Evolutionary conservation across 2,329 filamentous ascomycete species (phyloP).

Genomic region (Ophiocordyceps camponoti-rufipedis): DNA sequence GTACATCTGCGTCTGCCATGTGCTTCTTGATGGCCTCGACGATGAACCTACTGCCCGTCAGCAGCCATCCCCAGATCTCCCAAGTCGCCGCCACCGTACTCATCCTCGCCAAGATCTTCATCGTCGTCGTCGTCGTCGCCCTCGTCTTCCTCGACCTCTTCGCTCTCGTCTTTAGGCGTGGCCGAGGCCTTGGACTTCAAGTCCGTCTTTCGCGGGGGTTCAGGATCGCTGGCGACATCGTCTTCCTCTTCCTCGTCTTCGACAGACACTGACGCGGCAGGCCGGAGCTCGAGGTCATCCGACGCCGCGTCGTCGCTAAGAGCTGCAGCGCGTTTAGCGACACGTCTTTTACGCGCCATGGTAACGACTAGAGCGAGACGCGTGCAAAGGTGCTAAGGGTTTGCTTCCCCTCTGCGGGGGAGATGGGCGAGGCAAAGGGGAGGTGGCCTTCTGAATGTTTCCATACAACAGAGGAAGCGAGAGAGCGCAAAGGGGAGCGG

Average conservation of each 20-base stretch:
- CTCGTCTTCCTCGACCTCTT: constrained; percentile 10
- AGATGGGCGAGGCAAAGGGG: no score
- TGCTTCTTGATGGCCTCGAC: constrained; percentile 59
- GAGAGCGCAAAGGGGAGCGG: no score
- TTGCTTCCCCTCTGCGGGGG: no score
- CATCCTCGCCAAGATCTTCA: constrained; percentile 23
- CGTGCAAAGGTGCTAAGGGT: background rate
- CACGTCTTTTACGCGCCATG: constrained; percentile 3
- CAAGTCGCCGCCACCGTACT: constrained; percentile 14
- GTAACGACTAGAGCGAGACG: background rate
- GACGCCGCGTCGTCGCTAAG: constrained; percentile 18
- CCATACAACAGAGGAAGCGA: background rate
- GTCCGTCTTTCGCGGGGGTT: background rate
- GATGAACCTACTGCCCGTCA: constrained; percentile 35
- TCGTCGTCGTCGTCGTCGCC: constrained; percentile 17
- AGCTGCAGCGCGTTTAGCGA: constrained; percentile 11
- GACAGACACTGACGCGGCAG: constrained; percentile 6
- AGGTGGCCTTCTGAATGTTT: background rate
- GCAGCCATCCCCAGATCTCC: constrained; percentile 5
- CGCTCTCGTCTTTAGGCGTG: background rate
- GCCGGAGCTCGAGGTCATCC: constrained; percentile 10
- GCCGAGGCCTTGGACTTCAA: no score
- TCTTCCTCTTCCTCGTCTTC: constrained; percentile 2
- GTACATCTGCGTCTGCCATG: constrained; percentile 36
- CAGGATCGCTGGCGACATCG: background rate